Evolutionary conservation across 192 early-diverging fungal species (phyloP).

Genomic region (Backusella morwellensis): DNA sequence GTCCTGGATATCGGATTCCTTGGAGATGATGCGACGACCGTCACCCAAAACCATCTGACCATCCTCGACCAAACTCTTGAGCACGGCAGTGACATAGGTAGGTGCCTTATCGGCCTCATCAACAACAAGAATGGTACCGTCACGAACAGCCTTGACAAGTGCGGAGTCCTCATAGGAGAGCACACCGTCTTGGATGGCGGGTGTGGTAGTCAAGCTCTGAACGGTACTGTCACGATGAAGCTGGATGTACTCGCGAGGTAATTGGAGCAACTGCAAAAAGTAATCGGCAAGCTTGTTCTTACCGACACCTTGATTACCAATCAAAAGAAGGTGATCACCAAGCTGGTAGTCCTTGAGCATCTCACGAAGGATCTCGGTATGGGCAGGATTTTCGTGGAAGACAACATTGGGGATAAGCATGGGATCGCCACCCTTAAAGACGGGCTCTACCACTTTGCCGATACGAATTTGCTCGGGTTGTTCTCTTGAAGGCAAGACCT

Average conservation of each 20-base stretch:
- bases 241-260: conserved; percentile 79
- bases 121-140: conserved; percentile 64
- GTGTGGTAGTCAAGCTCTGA: conserved; percentile 71
- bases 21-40: conserved; percentile 67
- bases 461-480: conserved; percentile 51
- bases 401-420: conserved; percentile 63
- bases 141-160: conserved; percentile 45
- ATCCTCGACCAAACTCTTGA: conserved; percentile 72
- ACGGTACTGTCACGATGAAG: conserved; percentile 80
- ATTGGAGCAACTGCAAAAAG: conserved; percentile 65
- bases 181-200: conserved; percentile 67
- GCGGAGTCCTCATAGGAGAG: conserved; percentile 73
- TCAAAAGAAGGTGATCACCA: conserved; percentile 78
- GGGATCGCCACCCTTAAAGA: conserved; percentile 54
- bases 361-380: conserved; percentile 67
- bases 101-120: conserved; percentile 87
- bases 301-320: conserved; percentile 80
- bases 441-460: conserved; percentile 46
- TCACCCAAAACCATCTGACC: conserved; percentile 79
- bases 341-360: conserved; percentile 78
- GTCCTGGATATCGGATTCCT: conserved; percentile 38
- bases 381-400: conserved; percentile 76
- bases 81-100: conserved; percentile 71
- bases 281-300: conserved; percentile 67
- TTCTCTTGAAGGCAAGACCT: conserved; percentile 48